A percentile compares a stretch with the other conserved stretches of the same genome.
These are phyloP conservation scores for Didymella pinodella DNA, from an alignment of 2,329 filamentous ascomycete species.

Conservation along the genomic window DNA sequence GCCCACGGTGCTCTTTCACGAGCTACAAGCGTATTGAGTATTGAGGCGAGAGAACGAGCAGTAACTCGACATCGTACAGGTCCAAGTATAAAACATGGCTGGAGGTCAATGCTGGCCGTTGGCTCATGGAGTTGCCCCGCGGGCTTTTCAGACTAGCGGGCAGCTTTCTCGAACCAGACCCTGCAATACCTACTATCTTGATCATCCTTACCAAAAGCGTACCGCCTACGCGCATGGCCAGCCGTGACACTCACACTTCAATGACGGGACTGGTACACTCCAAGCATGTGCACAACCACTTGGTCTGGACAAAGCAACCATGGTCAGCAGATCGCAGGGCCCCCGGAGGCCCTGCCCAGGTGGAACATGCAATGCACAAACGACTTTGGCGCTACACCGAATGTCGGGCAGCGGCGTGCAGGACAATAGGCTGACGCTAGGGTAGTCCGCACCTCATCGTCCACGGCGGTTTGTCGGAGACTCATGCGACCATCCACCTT, in stretches of 20 bases:
- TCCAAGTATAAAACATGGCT: too few relatives aligned
- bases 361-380: not conserved
- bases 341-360: too few relatives aligned
- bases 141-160: slow-evolving; percentile 5
- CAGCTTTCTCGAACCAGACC: slow-evolving; percentile 10
- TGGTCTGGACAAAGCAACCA: not conserved
- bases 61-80: not conserved
- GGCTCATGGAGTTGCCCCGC: slow-evolving; percentile 11
- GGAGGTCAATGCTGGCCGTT: slow-evolving; percentile 6
- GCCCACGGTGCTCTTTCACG: not conserved
- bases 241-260: slow-evolving; percentile 11
- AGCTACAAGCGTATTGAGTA: not conserved
- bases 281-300: not conserved
- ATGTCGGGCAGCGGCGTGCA: slow-evolving; percentile 10
- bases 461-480: slow-evolving; percentile 24
- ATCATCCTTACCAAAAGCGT: slow-evolving; percentile 22
- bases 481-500: slow-evolving; percentile 13
- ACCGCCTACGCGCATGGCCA: slow-evolving; percentile 13
- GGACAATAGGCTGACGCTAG: slow-evolving; percentile 17
- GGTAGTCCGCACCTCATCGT: slow-evolving; percentile 12
- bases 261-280: not conserved
- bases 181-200: slow-evolving; percentile 22
- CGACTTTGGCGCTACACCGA: not conserved
- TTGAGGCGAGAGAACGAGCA: not conserved
- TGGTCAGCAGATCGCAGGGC: slow-evolving; percentile 8